Percentiles rank a stretch among this genome's conserved stretches.
Conservation (phyloP, 345 rosid genomes). For the Eucalyptus marginata region DNA sequence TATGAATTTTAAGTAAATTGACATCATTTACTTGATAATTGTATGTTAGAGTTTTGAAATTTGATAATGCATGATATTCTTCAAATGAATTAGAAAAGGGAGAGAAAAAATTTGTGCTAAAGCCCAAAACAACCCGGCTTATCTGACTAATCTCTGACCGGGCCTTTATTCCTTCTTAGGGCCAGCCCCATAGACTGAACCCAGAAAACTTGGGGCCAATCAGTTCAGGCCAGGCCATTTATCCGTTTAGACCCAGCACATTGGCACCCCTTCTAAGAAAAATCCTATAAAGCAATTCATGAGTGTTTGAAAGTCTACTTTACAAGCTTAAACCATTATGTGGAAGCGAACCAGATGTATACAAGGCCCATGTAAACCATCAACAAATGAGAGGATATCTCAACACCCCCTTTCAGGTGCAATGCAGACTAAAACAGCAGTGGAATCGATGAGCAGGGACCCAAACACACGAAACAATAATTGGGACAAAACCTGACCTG, state of each 20-base stretch:
- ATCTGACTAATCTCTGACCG: not conserved
- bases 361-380: not conserved
- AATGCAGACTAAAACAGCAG: not conserved
- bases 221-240: not conserved
- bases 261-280: not conserved
- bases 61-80: not conserved
- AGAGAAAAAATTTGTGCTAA: not conserved
- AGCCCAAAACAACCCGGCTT: not conserved
- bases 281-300: not conserved
- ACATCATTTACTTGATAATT: not conserved
- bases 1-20: not conserved
- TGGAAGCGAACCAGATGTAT: not conserved
- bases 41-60: not conserved
- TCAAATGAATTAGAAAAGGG: not conserved
- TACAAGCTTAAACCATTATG: not conserved
- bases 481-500: not conserved
- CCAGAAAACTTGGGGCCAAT: not conserved
- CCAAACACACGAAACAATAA: not conserved
- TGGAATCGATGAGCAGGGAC: not conserved
- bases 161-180: not conserved
- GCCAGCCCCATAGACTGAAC: not conserved
- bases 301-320: not conserved
- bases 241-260: not conserved
- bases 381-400: not conserved
- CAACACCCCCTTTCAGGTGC: not conserved